phyloP scores from a whole-genome alignment of 257 asterid species.

The Solanum pennellii region DNA sequence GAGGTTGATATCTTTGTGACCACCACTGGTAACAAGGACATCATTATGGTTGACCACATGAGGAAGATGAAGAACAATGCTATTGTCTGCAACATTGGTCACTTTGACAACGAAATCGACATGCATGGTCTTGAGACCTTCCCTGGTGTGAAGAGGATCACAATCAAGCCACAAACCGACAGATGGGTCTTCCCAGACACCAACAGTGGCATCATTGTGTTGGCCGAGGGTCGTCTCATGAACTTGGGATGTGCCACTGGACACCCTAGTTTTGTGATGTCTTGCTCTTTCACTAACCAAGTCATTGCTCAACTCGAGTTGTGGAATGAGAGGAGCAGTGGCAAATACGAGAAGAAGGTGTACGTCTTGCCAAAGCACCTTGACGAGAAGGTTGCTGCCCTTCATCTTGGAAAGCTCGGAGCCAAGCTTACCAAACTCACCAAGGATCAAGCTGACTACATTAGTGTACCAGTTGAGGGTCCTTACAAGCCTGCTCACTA shows the following conservation, averaged over 20 bases:
- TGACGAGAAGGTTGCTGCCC: constrained; percentile 56
- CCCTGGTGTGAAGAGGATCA: constrained; percentile 48
- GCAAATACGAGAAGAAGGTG: constrained; percentile 52
- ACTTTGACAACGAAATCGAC: constrained; percentile 54
- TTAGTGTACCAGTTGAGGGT: constrained; percentile 44
- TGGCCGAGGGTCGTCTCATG: constrained; percentile 62
- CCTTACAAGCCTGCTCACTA: constrained; percentile 57
- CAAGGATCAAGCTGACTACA: constrained; percentile 41
- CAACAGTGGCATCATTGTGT: constrained; percentile 22
- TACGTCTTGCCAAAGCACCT: constrained; percentile 49
- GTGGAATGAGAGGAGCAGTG: constrained; percentile 38
- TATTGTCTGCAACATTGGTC: constrained; percentile 64
- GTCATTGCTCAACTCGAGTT: constrained; percentile 59
- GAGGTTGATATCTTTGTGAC: constrained; percentile 56
- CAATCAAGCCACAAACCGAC: constrained; percentile 54
- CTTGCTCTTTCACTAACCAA: constrained; percentile 53
- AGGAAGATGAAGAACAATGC: constrained; percentile 57
- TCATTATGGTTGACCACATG: constrained; percentile 50
- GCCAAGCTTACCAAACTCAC: constrained; percentile 44
- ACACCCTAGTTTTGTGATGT: constrained; percentile 65
- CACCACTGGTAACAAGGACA: constrained; percentile 62
- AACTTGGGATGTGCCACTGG: constrained; percentile 63
- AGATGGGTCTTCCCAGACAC: constrained; percentile 50
- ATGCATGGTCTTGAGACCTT: constrained; percentile 44
- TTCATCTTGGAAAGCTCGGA: constrained; percentile 54